Evolutionary conservation across 306 rosid genomes (phyloP), one percentile per base, ranked within the genome.

Genomic region (Crotalaria pallida): DNA sequence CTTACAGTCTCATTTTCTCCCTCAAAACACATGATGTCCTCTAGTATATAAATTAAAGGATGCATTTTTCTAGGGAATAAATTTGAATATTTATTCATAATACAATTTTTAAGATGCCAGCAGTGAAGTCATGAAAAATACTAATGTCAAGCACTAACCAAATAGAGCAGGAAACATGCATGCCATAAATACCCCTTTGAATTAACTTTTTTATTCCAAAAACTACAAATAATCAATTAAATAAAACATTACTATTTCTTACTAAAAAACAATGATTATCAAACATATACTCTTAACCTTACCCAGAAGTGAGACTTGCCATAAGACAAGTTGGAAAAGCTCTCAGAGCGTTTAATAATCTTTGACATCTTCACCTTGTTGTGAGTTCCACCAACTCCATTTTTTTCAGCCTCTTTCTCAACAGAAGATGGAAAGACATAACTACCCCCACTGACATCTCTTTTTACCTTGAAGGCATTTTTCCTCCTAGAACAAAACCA

Each of bases 221-320:
- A 29, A 29, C 4, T 29, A 29, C 34, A 1, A 3, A 4, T 29
- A 29, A 4, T 29, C 6, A 29, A 29, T 3, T 3, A 3, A 3
- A 29, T 3, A 29, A 29, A 29, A 29, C 34, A 29, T 29, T 29
- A 29, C n/a, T n/a, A n/a, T n/a, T n/a, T n/a, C 6, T 29, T 29
- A 5, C 34, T 29, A 5, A 29, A 29, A 29, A 29, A 3, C 6
- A 29, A 34, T 7, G 41, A 3, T 34, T 38, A 38, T 38, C 10
- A 36, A 36, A 36, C 12, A 36, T 1, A 5, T 1, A 5, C 41
- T 34, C 11, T 34, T 34, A 34, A 62, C 43, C 77, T 56, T 79
- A 90, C 98, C 98, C 98, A 92, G 52, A 86, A 69, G 22, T 60
- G 82, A 72, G 88, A 63, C 55, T 60, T 87, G 69, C 48, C 34